A percentile compares a stretch with the other conserved stretches of the same genome.
Conservation (phyloP, 2,329 filamentous ascomycete species). For the Neonectria sp. region DNA sequence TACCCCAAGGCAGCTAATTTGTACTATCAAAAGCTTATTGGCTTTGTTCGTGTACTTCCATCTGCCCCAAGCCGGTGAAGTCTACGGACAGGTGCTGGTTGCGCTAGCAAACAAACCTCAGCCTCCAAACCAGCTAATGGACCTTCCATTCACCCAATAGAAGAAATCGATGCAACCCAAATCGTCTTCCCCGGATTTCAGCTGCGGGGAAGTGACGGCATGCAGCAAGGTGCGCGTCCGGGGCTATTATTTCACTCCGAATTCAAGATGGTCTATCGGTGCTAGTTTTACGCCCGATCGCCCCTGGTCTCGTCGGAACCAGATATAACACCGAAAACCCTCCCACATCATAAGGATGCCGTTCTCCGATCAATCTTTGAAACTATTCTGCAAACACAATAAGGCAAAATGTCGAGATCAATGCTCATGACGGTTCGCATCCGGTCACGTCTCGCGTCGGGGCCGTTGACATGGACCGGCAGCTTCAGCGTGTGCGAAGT, state of each 20-base stretch:
- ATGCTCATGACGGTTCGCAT: slow-evolving; percentile 23
- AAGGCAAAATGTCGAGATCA: slow-evolving; percentile 22
- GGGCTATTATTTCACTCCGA: slow-evolving; percentile 20
- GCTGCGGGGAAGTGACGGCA: slow-evolving; percentile 6
- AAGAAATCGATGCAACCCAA: not conserved
- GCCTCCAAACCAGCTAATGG: not conserved
- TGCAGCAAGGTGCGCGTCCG: slow-evolving; percentile 5
- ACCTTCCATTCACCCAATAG: not conserved
- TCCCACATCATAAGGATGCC: slow-evolving; percentile 15
- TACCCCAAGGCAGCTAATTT: not conserved
- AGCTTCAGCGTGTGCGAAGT: slow-evolving; percentile 38
- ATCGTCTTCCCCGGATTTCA: slow-evolving; percentile 1
- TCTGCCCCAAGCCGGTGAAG: not conserved
- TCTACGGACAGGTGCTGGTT: not conserved
- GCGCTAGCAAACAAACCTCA: not conserved
- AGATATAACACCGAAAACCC: slow-evolving; percentile 17
- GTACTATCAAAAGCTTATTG: not conserved
- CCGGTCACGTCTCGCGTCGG: slow-evolving; percentile 21
- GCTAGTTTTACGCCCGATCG: slow-evolving; percentile 19
- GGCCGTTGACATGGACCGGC: slow-evolving; percentile 40
- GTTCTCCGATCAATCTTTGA: not conserved
- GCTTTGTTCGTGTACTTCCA: not conserved
- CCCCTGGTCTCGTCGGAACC: slow-evolving; percentile 11
- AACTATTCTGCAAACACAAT: not conserved
- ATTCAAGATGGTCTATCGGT: slow-evolving; percentile 6